Evolutionary conservation across 2,329 filamentous ascomycete species (phyloP).

Genomic region (Bipolaris gigantea): DNA sequence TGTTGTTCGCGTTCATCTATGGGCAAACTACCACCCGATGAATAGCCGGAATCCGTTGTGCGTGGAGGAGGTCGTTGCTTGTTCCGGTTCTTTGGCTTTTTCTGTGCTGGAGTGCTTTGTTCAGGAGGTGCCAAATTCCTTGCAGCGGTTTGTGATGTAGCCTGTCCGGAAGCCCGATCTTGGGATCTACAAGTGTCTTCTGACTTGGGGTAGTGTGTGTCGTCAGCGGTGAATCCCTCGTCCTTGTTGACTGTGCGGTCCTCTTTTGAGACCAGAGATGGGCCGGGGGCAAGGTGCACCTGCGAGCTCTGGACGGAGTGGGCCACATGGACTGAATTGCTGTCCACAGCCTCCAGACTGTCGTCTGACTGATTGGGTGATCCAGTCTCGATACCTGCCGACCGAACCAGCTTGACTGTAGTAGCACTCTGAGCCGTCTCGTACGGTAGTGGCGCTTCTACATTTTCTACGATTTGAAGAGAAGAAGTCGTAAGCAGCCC

Average conservation of each 20-base stretch:
- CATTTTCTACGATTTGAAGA: slow-evolving; percentile 10
- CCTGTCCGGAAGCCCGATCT: slow-evolving; percentile 23
- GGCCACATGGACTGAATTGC: slow-evolving; percentile 24
- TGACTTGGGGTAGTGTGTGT: neutral
- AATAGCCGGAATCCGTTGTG: slow-evolving; percentile 47
- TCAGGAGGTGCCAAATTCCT: slow-evolving; percentile 9
- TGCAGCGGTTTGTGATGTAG: slow-evolving; percentile 9
- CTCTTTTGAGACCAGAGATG: slow-evolving; percentile 17
- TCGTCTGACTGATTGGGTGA: slow-evolving; percentile 2
- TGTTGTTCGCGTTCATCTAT: slow-evolving; percentile 10
- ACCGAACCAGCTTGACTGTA: slow-evolving; percentile 9
- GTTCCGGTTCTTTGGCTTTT: slow-evolving; percentile 9
- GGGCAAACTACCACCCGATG: slow-evolving; percentile 41
- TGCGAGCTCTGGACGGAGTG: slow-evolving; percentile 36
- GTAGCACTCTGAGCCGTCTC: neutral
- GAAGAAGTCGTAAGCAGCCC: slow-evolving; percentile 16
- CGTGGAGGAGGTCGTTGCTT: slow-evolving; percentile 28
- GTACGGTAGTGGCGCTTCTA: neutral
- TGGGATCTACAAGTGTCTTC: slow-evolving; percentile 28
- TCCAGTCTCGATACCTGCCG: neutral
- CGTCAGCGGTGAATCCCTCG: neutral
- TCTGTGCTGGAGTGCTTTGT: neutral
- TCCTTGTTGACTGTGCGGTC: neutral
- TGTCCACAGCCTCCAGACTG: slow-evolving; percentile 15
- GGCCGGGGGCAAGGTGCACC: slow-evolving; percentile 30